phyloP scores from a whole-genome alignment of 352 stramenopile genomes.

The Phytophthora tentaculata region DNA sequence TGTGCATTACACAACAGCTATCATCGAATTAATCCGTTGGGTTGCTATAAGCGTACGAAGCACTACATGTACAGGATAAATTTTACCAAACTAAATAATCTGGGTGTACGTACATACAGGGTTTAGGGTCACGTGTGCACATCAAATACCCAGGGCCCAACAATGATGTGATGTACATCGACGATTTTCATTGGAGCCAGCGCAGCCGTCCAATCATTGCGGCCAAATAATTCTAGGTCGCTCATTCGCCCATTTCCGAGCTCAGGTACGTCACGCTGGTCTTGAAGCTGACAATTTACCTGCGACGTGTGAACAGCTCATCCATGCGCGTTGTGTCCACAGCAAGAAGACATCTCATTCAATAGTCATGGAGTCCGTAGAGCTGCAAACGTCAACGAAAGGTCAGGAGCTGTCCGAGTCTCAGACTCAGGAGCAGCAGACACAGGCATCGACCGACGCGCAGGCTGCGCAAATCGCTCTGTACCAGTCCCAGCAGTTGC shows the following conservation, averaged over 20 bases:
- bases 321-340: not conserved
- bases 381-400: slow-evolving; percentile 36
- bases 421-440: slow-evolving; percentile 21
- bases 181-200: slow-evolving; percentile 29
- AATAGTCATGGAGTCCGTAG: slow-evolving; percentile 30
- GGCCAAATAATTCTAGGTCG: slow-evolving; percentile 2
- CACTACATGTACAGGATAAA: too few relatives aligned
- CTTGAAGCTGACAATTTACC: slow-evolving; percentile 3
- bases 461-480: slow-evolving; percentile 65
- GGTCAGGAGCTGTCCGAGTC: slow-evolving; percentile 9
- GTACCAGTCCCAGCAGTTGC: slow-evolving; percentile 81
- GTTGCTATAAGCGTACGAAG: too few relatives aligned
- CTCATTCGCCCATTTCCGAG: slow-evolving; percentile 25
- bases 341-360: not conserved
- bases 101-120: too few relatives aligned
- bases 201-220: slow-evolving; percentile 30
- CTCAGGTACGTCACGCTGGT: slow-evolving; percentile 14
- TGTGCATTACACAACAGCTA: too few relatives aligned
- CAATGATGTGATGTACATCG: slow-evolving; percentile 21
- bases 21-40: too few relatives aligned
- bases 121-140: too few relatives aligned
- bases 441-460: slow-evolving; percentile 22
- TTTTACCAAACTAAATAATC: too few relatives aligned
- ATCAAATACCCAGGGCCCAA: too few relatives aligned
- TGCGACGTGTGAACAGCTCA: slow-evolving; percentile 11